Conservation (phyloP, 441 rosid genomes). For the Euphorbia corollata region DNA sequence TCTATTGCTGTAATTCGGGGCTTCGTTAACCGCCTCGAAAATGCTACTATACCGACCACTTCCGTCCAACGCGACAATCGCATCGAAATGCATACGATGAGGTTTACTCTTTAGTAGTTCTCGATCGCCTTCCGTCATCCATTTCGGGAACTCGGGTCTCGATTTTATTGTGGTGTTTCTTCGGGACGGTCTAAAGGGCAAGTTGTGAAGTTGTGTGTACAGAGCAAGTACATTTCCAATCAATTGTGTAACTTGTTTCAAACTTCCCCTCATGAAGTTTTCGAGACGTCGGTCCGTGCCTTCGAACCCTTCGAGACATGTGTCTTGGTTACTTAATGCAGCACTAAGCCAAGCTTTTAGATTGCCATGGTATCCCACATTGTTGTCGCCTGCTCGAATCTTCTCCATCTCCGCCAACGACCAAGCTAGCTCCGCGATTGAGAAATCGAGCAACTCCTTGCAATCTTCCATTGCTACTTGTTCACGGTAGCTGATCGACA, state of each 20-base stretch:
- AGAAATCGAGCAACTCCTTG: conserved; percentile 79
- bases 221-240: conserved; percentile 60
- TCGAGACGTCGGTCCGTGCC: conserved; percentile 60
- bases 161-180: conserved; percentile 16
- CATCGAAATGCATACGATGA: conserved; percentile 36
- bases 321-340: conserved; percentile 84
- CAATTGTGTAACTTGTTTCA: conserved; percentile 71
- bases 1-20: conserved; percentile 32
- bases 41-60: conserved; percentile 39
- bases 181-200: conserved; percentile 52
- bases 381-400: conserved; percentile 41
- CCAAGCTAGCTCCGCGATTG: conserved; percentile 83
- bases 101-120: conserved; percentile 35
- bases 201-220: conserved; percentile 55
- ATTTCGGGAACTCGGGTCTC: conserved; percentile 33
- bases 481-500: conserved; percentile 67
- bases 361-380: conserved; percentile 43
- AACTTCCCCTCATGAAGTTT: conserved; percentile 56
- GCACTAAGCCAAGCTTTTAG: conserved; percentile 92
- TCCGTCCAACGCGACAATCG: conserved; percentile 61
- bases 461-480: conserved; percentile 78
- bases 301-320: conserved; percentile 87
- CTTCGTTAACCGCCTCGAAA: conserved; percentile 39
- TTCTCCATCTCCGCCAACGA: conserved; percentile 64
- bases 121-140: conserved; percentile 61